Conservation (phyloP, 1,284 basidiomycete species). For the Microbotryum intermedium region DNA sequence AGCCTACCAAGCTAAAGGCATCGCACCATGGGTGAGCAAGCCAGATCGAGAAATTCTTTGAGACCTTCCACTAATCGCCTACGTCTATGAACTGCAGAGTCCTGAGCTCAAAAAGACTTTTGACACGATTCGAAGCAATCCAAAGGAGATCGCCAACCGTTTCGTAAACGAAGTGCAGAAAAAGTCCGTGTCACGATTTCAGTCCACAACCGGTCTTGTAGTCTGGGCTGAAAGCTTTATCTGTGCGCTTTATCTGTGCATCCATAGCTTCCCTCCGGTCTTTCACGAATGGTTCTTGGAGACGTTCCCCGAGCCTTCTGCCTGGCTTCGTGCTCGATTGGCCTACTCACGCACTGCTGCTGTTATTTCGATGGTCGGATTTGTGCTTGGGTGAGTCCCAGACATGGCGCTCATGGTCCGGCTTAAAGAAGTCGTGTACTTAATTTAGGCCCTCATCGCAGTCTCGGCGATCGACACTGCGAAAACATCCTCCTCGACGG, state of each 20-base stretch:
- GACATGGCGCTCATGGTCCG: background rate
- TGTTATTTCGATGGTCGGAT: slow-evolving; percentile 99
- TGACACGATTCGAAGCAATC: slow-evolving; percentile 50
- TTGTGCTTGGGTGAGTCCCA: slow-evolving; percentile 75
- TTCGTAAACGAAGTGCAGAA: slow-evolving; percentile 58
- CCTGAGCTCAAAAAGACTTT: slow-evolving; percentile 52
- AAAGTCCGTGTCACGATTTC: slow-evolving; percentile 43
- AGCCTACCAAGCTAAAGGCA: slow-evolving; percentile 58
- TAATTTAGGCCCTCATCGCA: slow-evolving; percentile 36
- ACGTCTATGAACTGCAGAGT: slow-evolving; percentile 33
- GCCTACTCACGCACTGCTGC: slow-evolving; percentile 83
- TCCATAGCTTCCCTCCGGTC: slow-evolving; percentile 61
- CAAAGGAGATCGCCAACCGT: slow-evolving; percentile 49
- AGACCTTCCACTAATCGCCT: background rate
- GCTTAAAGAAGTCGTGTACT: background rate
- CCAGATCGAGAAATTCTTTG: background rate
- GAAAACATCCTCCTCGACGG: slow-evolving; percentile 94
- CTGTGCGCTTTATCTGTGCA: background rate
- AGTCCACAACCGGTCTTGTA: background rate
- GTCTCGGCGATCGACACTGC: slow-evolving; percentile 92
- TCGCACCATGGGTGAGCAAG: slow-evolving; percentile 39
- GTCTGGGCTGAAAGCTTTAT: background rate
- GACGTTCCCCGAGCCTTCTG: slow-evolving; percentile 91
- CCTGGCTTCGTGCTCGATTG: slow-evolving; percentile 82
- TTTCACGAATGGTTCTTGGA: slow-evolving; percentile 98